Evolutionary conservation across 2,329 filamentous ascomycete species (phyloP), one percentile per base, ranked within the genome.

Genomic region (Teratosphaeria nubilosa): DNA sequence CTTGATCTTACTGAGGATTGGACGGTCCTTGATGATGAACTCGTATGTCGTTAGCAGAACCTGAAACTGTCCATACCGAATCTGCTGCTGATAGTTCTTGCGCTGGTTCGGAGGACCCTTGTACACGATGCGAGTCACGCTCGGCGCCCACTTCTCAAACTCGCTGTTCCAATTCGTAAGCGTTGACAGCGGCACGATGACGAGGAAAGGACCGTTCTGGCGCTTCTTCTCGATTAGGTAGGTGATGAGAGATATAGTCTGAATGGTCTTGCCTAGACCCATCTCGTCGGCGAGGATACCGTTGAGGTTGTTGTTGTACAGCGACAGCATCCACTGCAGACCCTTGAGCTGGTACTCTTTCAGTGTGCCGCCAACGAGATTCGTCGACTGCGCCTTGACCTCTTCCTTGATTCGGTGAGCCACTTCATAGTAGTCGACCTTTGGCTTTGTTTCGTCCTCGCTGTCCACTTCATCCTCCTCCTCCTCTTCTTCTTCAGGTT

Each of bases 231-330:
- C 94, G 65, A 99, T 96, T 62, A 99, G 86, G 71, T 99, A 95
- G 2, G 92, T 96, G 69, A 99, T 88, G 76, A 99, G 78, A 79
- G 90, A 95, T 76, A 99, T 99, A 51, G 94, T 97, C 75, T 99
- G 94, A 67, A 99, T 99, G 0, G 94, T 99, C 78, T 99, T 99
- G 74, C 94, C 94, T 64, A 99, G 89, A 86, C 94, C 94, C 94
- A 99, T 99, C 76, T 99, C 94, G 69, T 99, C 94, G 59, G 94
- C 94, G 68, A 99, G 80, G 65, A 99, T 97, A 82, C 94, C 94
- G 73, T 99, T 99, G 64, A 99, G 83, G 75, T 96, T 99, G 80
- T 99, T 99, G 85, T 99, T 99, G 82, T 97, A 99, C 14, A 99
- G 82, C 14, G 94, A 99, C 61, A 99, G 86, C 94, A 99, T 99